Evolutionary conservation across 495 filamentous ascomycete genomes (phyloP).

Genomic region (Tricharina praecox): DNA sequence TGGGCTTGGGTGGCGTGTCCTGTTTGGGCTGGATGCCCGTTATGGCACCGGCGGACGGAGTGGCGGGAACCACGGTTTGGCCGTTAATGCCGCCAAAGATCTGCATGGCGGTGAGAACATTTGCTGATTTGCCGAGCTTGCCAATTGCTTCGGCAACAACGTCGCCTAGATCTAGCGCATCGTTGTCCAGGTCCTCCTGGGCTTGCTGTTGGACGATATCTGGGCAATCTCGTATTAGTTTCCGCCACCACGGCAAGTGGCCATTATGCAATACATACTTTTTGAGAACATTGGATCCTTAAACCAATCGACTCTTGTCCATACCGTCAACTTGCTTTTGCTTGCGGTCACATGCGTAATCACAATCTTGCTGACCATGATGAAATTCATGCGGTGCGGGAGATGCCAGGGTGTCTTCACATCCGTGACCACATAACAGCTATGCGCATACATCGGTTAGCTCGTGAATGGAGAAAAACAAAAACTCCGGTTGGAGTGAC

Average conservation of each 20-base stretch:
- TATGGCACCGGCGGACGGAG: not conserved
- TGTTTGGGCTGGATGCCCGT: no score
- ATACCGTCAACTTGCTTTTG: constrained; percentile 79
- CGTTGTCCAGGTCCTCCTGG: constrained; percentile 58
- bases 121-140: constrained; percentile 53
- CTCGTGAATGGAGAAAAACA: not conserved
- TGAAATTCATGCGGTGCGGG: constrained; percentile 60
- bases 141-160: constrained; percentile 75
- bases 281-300: constrained; percentile 46
- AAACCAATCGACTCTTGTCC: constrained; percentile 72
- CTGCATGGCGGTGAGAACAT: constrained; percentile 71
- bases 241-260: no score
- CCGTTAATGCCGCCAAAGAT: constrained; percentile 73
- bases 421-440: constrained; percentile 74
- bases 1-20: not conserved
- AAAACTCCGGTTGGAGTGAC: no score
- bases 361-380: constrained; percentile 75
- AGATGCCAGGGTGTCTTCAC: constrained; percentile 81
- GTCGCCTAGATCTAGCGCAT: constrained; percentile 71
- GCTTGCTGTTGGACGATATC: constrained; percentile 65
- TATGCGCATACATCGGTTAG: no score
- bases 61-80: constrained; percentile 2
- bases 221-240: no score
- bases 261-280: no score
- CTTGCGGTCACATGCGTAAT: constrained; percentile 86